These are phyloP conservation scores for Entoloma clypeatum DNA, from an alignment of 1,284 basidiomycete species.

Conservation along the genomic window DNA sequence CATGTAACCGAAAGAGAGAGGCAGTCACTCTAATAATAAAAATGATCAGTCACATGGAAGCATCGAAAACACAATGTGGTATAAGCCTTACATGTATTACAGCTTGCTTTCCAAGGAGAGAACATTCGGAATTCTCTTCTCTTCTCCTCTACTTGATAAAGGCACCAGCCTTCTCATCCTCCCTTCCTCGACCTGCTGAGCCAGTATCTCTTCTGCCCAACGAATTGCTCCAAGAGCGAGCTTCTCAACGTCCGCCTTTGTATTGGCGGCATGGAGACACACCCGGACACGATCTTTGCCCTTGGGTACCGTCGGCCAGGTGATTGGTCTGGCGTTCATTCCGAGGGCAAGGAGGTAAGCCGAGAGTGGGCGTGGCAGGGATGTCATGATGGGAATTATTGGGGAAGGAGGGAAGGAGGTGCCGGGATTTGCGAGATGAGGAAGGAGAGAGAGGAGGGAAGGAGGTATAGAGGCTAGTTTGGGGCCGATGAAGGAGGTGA, in stretches of 20 bases:
- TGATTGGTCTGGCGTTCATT: slow-evolving; percentile 76
- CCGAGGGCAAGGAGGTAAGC: slow-evolving; percentile 57
- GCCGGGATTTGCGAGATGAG: slow-evolving; percentile 30
- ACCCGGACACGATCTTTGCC: slow-evolving; percentile 81
- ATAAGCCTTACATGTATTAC: too few species aligned
- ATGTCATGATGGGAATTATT: slow-evolving; percentile 84
- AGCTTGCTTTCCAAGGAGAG: background rate
- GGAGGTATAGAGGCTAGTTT: slow-evolving; percentile 38
- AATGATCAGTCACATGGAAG: too few species aligned
- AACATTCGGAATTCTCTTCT: too few species aligned
- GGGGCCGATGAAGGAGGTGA: slow-evolving; percentile 26
- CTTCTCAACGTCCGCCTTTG: slow-evolving; percentile 55
- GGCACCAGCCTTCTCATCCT: slow-evolving; percentile 1
- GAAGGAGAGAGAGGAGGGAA: slow-evolving; percentile 40
- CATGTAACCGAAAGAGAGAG: too few species aligned
- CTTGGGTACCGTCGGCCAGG: slow-evolving; percentile 81
- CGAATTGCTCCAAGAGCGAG: slow-evolving; percentile 46
- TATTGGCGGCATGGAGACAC: slow-evolving; percentile 79
- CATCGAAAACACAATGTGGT: too few species aligned
- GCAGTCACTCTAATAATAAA: too few species aligned
- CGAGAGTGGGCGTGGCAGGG: slow-evolving; percentile 68
- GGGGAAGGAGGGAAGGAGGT: slow-evolving; percentile 43
- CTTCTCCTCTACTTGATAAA: background rate
- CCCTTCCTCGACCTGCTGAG: slow-evolving; percentile 9
- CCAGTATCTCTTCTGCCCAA: slow-evolving; percentile 43